phyloP scores from a whole-genome alignment of 768 basidiomycete genomes.

The Sporobolomyces pararoseus region DNA sequence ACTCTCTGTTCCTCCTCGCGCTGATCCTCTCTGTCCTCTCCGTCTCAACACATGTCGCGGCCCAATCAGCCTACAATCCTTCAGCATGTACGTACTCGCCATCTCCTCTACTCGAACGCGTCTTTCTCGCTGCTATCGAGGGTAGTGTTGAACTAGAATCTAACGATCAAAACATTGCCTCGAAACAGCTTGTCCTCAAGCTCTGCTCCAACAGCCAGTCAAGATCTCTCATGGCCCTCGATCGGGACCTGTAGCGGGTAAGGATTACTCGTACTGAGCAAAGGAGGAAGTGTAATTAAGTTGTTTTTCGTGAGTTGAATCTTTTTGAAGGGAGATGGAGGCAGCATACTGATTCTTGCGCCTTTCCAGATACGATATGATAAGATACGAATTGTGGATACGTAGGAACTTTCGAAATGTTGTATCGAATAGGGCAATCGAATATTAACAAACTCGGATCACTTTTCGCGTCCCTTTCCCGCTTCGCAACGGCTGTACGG shows the following conservation, averaged over 20 bases:
- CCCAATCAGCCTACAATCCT: neutral
- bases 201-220: neutral
- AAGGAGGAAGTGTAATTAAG: neutral
- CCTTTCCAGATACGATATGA: too few species aligned
- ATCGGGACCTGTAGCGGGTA: conserved; percentile 19
- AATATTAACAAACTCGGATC: too few species aligned
- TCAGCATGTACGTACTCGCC: conserved; percentile 11
- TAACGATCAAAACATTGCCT: too few species aligned
- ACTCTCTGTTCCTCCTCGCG: neutral
- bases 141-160: neutral
- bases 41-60: neutral
- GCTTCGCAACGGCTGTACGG: too few species aligned
- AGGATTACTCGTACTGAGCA: conserved; percentile 19
- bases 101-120: neutral
- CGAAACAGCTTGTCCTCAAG: conserved; percentile 3
- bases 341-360: too few species aligned
- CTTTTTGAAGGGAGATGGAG: too few species aligned
- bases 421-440: too few species aligned
- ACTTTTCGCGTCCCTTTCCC: too few species aligned
- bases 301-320: too few species aligned
- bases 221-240: conserved; percentile 10
- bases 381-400: too few species aligned
- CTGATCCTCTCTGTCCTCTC: conserved; percentile 2
- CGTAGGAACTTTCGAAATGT: too few species aligned
- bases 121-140: neutral